Base-by-base conservation (phyloP, 495 filamentous ascomycete genomes). In the Aspergillus saccharolyticus region DNA sequence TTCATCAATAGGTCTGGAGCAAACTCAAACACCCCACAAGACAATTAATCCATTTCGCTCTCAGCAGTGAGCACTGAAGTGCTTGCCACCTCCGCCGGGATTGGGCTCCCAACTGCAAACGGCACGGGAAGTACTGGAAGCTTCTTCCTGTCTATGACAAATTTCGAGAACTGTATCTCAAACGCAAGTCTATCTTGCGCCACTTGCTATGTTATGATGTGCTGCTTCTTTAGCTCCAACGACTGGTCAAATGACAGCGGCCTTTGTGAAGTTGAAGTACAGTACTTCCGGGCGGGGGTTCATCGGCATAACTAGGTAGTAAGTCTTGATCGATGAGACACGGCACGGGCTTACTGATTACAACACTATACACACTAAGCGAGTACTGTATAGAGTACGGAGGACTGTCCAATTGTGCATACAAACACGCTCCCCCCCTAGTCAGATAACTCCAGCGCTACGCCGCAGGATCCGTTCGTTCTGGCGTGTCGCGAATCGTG, bases 61-160 rank as follows among this genome's bases (percentile, higher is more conserved):
- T 39, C 6, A 15, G 6, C 12, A 39, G 6, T 39, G 6, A 39
- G 10, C 14, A 39, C 14, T 8, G 7, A 39, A 2, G 7, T 39
- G 33, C 33, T 39, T 39, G 33, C 24, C 44, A 55, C 39, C 14
- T 33, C 43, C 28, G 19, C 46, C 48, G 44, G 33, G 24, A 19
- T 47, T 44, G 20, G 14, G 8, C 19, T 16, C 21, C 33, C 33
- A 17, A 47, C 58, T 54, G 57, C 42, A 59, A 59, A 54, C 55
- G 55, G 57, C 44, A 52, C 52, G 48, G 55, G 42, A 48, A 44
- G 24, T 42, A 30, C 18, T 55, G 60, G 60, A 58, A 58, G 55
- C 52, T 62, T 55, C 44, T 20, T 42, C 47, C 20, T 17, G 24
- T 62, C 60, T 22, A 62, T 62, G 60, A 58, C 60, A 58, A 54